Evolutionary conservation across 75 land plant genomes (phyloP).

Genomic region (Pinus taeda): DNA sequence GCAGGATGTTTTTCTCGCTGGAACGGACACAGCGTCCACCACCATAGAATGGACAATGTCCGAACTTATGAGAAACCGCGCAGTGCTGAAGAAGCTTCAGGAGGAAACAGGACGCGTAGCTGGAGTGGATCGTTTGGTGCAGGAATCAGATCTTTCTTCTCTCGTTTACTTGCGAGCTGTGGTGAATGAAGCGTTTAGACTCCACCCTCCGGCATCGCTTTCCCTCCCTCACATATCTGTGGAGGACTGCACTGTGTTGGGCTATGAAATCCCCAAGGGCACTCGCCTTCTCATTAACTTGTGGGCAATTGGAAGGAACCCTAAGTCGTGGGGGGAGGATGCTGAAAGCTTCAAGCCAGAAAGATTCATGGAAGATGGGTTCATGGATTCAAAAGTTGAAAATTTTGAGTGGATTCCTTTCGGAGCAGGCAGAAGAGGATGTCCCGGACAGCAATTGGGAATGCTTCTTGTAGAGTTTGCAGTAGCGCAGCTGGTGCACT

Average conservation of each 20-base stretch:
- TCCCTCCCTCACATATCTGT: neutral
- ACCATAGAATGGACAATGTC: neutral
- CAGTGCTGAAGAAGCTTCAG: neutral
- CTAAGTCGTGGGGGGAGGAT: neutral
- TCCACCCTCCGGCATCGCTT: constrained; percentile 12
- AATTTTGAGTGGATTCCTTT: constrained; percentile 3
- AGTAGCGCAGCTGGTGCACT: constrained; percentile 4
- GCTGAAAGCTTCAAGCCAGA: neutral
- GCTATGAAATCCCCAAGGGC: neutral
- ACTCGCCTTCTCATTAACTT: neutral
- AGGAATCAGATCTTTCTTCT: neutral
- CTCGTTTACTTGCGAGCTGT: constrained; percentile 5
- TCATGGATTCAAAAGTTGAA: constrained; percentile 1
- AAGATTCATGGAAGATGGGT: neutral
- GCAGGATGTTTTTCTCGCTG: too few relatives aligned
- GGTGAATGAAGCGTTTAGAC: constrained; percentile 11
- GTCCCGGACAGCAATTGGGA: neutral
- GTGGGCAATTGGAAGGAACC: constrained; percentile 1
- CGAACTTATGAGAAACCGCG: neutral
- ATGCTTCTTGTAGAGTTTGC: neutral
- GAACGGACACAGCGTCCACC: too few relatives aligned
- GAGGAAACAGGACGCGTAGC: neutral
- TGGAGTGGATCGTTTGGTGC: neutral
- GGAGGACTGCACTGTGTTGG: neutral
- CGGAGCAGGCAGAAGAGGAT: constrained; percentile 8